Evolutionary conservation across 176 grass and related monocot genomes (phyloP), one percentile per base, ranked within the genome.

Genomic region (Saccharum spontaneum): DNA sequence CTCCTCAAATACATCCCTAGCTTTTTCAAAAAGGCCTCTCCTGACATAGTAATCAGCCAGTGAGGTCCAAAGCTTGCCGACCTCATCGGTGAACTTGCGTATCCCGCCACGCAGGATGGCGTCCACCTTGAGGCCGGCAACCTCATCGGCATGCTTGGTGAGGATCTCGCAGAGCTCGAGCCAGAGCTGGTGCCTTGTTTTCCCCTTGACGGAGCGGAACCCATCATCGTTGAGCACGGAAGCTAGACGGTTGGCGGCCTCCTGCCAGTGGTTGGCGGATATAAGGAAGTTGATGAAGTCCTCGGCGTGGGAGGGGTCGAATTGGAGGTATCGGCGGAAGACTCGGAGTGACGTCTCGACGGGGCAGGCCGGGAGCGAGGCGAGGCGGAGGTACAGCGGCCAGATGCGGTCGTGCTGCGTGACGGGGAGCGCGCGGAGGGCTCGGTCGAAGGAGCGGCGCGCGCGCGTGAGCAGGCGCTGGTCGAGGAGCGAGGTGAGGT

Each of bases 401-500:
- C 94, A 97, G 81, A 97, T 91, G 69, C 91, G 88, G 82, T 97
- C 90, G 87, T 97, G 94, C 84, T 97, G 94, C 26, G 94, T 97
- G 22, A 94, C 94, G 1, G 94, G 94, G 11, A 97, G 89, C 28
- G 94, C 89, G 0, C 91, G 90, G 7, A 96, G 85, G 31, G 94
- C 84, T 1, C 94, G 88, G 80, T 96, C 91, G 94, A 91, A 93
- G 46, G 91, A 45, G 52, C 87, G 86, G 55, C 94, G 86, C 7
- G 60, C 61, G 46, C 91, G 88, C 33, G 94, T 94, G 82, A 97
- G 78, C 36, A 91, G 63, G 24, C 91, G 88, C 84, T 97, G 94
- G 78, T 97, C 94, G 82, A 86, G 71, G 10, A 97, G 89, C 41
- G 91, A 87, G 8, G 86, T 43, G 84, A 97, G 89, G 87, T 97